Base-by-base conservation (phyloP, 495 filamentous ascomycete species). In the Podospora tetraspora region DNA sequence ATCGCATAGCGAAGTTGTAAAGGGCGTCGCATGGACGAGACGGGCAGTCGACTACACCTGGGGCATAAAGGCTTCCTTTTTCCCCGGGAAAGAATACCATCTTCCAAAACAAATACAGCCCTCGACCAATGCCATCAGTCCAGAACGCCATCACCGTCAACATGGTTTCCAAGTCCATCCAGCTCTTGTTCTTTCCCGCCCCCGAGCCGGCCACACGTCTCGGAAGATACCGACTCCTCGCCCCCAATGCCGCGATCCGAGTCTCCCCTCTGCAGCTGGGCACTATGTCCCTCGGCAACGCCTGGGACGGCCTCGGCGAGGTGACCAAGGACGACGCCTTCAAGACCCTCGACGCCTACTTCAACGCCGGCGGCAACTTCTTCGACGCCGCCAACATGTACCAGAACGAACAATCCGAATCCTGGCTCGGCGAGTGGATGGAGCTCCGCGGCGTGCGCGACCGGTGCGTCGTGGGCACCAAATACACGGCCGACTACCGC, bases 371-470 rank as follows among this genome's bases (percentile, higher is more conserved):
- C 10, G 91, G 91, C 30, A 94, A 94, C 78, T 92, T 92, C 79
- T 87, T 94, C 70, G 91, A 94, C 72, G 92, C 90, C 1, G 78
- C 88, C 59, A 90, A 87, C 73, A 86, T 83, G 75, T 93, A 94
- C 79, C 89, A 93, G 70, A 78, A 77, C 66, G 69, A 86, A 68
- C 79, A 92, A 65, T 90, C 88, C 7, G 91, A 94, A 75, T 71
- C 72, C 4, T 92, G 89, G 89, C 56, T 63, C 13, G 16, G 22
- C 22, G 60, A 27, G 29, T 62, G 60, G 60, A 62, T 62, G 60
- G 27, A 62, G 60, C 16, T 9, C 13, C 60, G 52, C 6, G 63
- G 25, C 13, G 23, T 58, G 24, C 63, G 63, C 9, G 63, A 64
- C 22, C 52, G 52, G 9, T 5, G 19, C 29, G 89, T 94, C 65